phyloP scores from a whole-genome alignment of 1,139 yeast species.

The Tardiomyces depauwii region DNA sequence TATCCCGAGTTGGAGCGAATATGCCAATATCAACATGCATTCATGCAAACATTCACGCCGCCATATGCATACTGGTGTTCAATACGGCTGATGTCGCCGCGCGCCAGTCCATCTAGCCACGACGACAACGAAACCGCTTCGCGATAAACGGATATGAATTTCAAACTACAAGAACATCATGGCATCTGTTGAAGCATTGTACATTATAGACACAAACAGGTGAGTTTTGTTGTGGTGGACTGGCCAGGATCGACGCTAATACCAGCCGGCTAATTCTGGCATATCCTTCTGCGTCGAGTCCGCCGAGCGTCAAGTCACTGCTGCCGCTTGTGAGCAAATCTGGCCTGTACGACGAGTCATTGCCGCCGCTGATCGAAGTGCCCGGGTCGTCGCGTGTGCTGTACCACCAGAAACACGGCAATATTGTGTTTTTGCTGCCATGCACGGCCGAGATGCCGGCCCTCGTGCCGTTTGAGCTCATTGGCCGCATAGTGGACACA shows the following conservation, averaged over 20 bases:
- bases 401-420: constrained; percentile 21
- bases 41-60: no score
- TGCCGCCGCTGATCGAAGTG: constrained; percentile 15
- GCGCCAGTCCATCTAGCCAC: no score
- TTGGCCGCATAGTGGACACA: constrained; percentile 39
- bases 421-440: constrained; percentile 22
- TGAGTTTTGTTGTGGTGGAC: constrained; percentile 14
- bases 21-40: no score
- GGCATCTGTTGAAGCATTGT: constrained; percentile 49
- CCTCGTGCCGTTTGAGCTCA: constrained; percentile 44
- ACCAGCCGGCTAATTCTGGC: constrained; percentile 38
- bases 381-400: constrained; percentile 21
- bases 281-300: constrained; percentile 38
- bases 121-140: neutral
- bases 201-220: constrained; percentile 48
- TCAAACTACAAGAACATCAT: constrained; percentile 11
- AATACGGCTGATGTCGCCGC: no score
- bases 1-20: no score
- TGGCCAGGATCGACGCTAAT: constrained; percentile 11
- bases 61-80: neutral
- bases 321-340: constrained; percentile 19
- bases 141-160: no score
- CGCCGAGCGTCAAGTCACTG: constrained; percentile 40
- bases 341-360: constrained; percentile 5
- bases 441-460: constrained; percentile 27